Base-by-base conservation (phyloP, 176 grass and related monocot species). In the Zizania latifolia region DNA sequence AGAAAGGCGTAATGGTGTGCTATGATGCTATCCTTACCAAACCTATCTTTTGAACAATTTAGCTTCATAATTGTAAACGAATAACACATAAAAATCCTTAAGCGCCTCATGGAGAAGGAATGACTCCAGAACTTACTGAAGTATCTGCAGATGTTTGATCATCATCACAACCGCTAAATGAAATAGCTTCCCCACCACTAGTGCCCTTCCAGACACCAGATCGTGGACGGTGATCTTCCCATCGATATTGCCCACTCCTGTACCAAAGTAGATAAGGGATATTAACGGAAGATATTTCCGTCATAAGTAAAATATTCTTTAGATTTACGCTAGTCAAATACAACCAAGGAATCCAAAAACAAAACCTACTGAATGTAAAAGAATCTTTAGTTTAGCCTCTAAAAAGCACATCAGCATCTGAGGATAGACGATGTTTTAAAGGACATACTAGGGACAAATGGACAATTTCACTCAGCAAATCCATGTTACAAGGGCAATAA, bases 141-240 rank as follows among this genome's bases (percentile, higher is more conserved):
- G 96, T 99, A 86, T 99, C 96, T 65, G 96, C 92, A 77, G 96
- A 99, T 62, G 89, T 99, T 82, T 99, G 89, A 78, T 99, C 0
- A 76, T 99, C 95, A 60, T 94, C 95, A 79, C 95, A 99, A 26
- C 92, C 95, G 5, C 95, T 99, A 76, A 99, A 94, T 28, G 95
- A 99, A 85, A 99, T 94, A 76, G 84, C 92, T 80, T 99, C 95
- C 28, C 95, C 95, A 12, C 95, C 95, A 50, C 65, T 92, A 43
- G 95, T 94, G 45, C 95, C 95, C 87, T 94, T 99, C 95, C 95
- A 99, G 65, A 99, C 79, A 69, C 95, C 95, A 57, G 95, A 94
- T 44, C 82, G 68, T 33, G 95, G 89, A 13, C 89, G 79, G 80
- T 99, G 95, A 86, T 99, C 95, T 92, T 99, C 95, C 95, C 95